Base-by-base conservation (phyloP, 2,329 filamentous ascomycete species). In the Fusarium sp. region DNA sequence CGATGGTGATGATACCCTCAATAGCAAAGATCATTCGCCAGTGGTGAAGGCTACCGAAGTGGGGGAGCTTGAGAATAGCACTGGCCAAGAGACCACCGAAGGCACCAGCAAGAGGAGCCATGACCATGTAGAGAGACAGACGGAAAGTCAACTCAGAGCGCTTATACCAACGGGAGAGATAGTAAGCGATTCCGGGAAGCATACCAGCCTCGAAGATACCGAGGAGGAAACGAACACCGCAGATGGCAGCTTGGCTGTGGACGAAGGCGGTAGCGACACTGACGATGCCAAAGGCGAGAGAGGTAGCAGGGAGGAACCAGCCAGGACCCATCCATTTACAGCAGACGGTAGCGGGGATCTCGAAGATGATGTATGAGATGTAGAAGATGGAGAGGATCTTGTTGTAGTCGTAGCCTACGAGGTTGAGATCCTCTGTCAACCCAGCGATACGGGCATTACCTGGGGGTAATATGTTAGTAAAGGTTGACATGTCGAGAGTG, bases 21-120 rank as follows among this genome's bases (percentile, higher is more conserved):
- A 93, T 89, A 11, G 87, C 87, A 67, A 93, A 93, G 69, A 93
- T 92, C 91, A 93, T 92, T 17, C 91, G 84, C 92, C 91, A 93
- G 11, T 81, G 81, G 50, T 83, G 82, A 3, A 93, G 82, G 18
- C 83, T 77, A 24, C 90, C 91, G 65, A 92, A 87, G 64, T 84
- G 79, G 45, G 86, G 80, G 10, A 93, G 85, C 3, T 84, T 89
- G 28, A 93, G 84, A 60, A 93, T 93, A 1, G 82, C 91, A 14
- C 86, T 89, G 2, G 87, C 87, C 2, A 93, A 82, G 1, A 93
- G 85, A 2, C 91, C 91, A 7, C 91, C 91, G 71, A 93, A 92
- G 1, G 90, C 90, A 24, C 90, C 90, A 0, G 90, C 90, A 0
- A 93, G 82, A 1, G 90, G 89, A 1, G 90, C 89, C 86, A 90